Percentiles rank a stretch among this genome's conserved stretches.
These are phyloP conservation scores for Erodium maritimum DNA, from an alignment of 345 rosid species.

Conservation along the genomic window DNA sequence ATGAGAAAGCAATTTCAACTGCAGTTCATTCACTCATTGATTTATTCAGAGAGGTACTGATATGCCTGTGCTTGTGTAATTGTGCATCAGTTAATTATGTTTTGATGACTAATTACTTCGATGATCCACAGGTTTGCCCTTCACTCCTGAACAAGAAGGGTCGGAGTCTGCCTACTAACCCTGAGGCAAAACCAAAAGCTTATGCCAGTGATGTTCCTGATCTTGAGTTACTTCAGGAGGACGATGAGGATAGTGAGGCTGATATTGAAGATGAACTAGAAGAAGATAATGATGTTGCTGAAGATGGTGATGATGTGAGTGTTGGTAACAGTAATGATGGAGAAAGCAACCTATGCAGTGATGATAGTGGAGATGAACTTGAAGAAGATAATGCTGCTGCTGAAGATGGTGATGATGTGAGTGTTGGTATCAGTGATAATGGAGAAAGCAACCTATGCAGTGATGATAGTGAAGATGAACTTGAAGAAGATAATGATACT, in stretches of 20 bases:
- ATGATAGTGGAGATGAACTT: too few species aligned
- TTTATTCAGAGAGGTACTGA: constrained; percentile 82
- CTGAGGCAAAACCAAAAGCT: constrained; percentile 75
- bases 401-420: too few species aligned
- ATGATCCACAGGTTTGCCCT: constrained; percentile 58
- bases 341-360: constrained; percentile 23
- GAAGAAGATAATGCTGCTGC: too few species aligned
- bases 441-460: constrained; percentile 25
- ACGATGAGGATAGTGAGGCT: constrained; percentile 21
- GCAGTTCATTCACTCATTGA: constrained; percentile 79
- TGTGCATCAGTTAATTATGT: constrained; percentile 1
- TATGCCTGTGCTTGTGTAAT: neutral
- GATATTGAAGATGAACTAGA: too few species aligned
- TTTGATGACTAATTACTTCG: constrained; percentile 5
- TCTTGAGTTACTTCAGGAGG: constrained; percentile 53
- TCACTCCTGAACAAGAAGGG: constrained; percentile 84
- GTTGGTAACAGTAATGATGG: constrained; percentile 34
- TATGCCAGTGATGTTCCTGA: constrained; percentile 57
- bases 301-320: too few species aligned
- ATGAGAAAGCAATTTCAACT: constrained; percentile 73
- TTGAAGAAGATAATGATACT: constrained; percentile 20
- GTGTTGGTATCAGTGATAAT: constrained; percentile 28
- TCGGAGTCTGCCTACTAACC: constrained; percentile 70
- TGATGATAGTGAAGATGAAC: constrained; percentile 29
- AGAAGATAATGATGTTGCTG: too few species aligned